Base-by-base conservation (phyloP, 192 early-diverging fungal species). In the Linnemannia exigua region DNA sequence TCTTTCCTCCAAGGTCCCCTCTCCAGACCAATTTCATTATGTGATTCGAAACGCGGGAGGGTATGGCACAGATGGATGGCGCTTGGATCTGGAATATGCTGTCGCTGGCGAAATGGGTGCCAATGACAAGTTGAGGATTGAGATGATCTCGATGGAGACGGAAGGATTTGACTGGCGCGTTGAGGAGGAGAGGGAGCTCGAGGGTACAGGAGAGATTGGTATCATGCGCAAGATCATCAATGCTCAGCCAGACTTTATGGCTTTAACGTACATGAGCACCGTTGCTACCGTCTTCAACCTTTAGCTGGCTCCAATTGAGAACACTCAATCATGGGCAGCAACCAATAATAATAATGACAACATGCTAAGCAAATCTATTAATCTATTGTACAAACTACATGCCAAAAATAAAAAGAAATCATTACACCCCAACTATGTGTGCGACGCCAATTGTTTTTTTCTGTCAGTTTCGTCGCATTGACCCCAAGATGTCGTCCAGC, bases 31-130 rank as follows among this genome's bases (percentile, higher is more conserved):
- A 4, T 79, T 80, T 12, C 90, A 88, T 36, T 91, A 91, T 58
- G 83, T 89, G 44, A 85, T 91, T 28, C 66, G 89, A 36, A 79
- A 90, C 50, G 88, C 88, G 9, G 80, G 80, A 11, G 80, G 80
- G 5, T 77, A 76, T 33, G 19, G 37, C 2, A 44, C 70, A 14
- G 80, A 82, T 37, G 80, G 81, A n/a, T 82, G 81, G 81, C 67
- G 81, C 19, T 28, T 82, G 51, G 80, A 81, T 76, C 69, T 81
- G n/a, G 80, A 76, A 44, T 81, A 81, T 46, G 14, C 47, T 36
- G 69, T 68, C 28, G 31, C n/a, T n/a, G n/a, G n/a, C 2, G 2
- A 67, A 73, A 1, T 35, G n/a, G n/a, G n/a, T n/a, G n/a, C 80
- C 14, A 74, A 76, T 16, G 80, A 81, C 22, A 75, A 66, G 51